Evolutionary conservation across 148 eudicot genomes (phyloP).

Genomic region (Rheum nobile): DNA sequence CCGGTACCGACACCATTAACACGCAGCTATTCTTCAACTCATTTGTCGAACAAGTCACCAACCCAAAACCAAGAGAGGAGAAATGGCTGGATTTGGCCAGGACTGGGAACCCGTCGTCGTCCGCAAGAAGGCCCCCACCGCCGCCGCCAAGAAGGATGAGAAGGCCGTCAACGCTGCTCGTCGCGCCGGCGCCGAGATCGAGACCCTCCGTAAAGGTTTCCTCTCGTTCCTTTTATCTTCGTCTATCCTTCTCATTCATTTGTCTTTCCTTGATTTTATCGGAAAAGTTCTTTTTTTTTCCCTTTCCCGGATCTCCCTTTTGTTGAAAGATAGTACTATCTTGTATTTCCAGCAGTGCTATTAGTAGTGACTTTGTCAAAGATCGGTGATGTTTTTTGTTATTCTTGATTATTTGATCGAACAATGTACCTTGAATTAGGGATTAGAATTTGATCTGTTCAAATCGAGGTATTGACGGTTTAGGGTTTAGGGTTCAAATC

Average conservation of each 20-base stretch:
- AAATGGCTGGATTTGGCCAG: constrained; percentile 59
- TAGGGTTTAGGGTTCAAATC: too few species aligned
- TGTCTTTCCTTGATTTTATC: neutral
- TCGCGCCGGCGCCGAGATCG: constrained; percentile 97
- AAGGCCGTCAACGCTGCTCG: constrained; percentile 99
- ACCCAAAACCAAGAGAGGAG: neutral
- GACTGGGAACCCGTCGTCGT: constrained; percentile 99
- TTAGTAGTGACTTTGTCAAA: neutral
- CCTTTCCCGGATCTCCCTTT: neutral
- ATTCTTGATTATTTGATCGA: neutral
- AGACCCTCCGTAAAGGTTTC: constrained; percentile 69
- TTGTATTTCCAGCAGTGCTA: neutral
- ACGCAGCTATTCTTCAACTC: too few species aligned
- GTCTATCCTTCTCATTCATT: neutral
- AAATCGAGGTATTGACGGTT: neutral
- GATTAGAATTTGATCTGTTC: neutral
- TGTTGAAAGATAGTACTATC: neutral
- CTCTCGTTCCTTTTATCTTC: neutral
- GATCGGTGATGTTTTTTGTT: neutral
- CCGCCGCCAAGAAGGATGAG: constrained; percentile 94
- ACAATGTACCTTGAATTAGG: neutral
- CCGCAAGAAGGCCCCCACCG: constrained; percentile 86
- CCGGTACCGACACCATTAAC: too few species aligned
- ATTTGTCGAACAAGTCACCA: neutral
- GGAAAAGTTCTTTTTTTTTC: neutral